phyloP scores from a whole-genome alignment of 2,329 filamentous ascomycete genomes.

The Beauveria rudraprayagi region DNA sequence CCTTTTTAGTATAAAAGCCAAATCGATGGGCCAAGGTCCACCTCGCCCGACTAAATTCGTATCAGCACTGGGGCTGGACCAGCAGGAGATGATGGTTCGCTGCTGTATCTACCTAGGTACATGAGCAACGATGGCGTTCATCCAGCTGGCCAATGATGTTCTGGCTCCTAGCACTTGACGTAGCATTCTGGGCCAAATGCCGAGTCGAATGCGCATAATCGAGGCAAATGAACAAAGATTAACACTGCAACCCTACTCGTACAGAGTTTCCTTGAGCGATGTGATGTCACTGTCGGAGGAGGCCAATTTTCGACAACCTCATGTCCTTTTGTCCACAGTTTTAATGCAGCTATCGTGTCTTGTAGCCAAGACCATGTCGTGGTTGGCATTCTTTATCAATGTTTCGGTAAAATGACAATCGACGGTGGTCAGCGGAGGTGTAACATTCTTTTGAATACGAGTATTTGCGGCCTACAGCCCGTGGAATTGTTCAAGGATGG shows the following conservation, averaged over 20 bases:
- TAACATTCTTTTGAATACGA: not conserved
- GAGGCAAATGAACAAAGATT: slow-evolving; percentile 46
- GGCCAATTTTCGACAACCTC: slow-evolving; percentile 30
- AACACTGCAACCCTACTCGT: slow-evolving; percentile 35
- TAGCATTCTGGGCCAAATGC: slow-evolving; percentile 35
- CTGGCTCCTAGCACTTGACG: no score
- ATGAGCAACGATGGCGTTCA: slow-evolving; percentile 24
- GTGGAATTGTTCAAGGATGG: slow-evolving; percentile 25
- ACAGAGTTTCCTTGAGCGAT: slow-evolving; percentile 39
- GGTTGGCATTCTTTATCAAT: slow-evolving; percentile 39
- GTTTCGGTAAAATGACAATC: slow-evolving; percentile 25
- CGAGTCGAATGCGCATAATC: slow-evolving; percentile 48
- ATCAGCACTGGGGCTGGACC: slow-evolving; percentile 47
- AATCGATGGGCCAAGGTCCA: slow-evolving; percentile 34
- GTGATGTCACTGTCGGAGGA: slow-evolving; percentile 17
- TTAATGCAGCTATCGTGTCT: slow-evolving; percentile 32
- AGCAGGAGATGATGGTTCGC: slow-evolving; percentile 34
- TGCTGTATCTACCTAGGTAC: slow-evolving; percentile 27
- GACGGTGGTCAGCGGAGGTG: not conserved
- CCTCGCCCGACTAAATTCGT: slow-evolving; percentile 39
- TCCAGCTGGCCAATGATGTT: slow-evolving; percentile 27
- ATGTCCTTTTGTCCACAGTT: slow-evolving; percentile 36
- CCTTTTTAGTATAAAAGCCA: slow-evolving; percentile 30
- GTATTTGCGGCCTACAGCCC: slow-evolving; percentile 32
- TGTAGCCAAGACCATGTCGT: slow-evolving; percentile 43